These are phyloP conservation scores for Albugo candida DNA, from an alignment of 352 stramenopile species.

Conservation along the genomic window DNA sequence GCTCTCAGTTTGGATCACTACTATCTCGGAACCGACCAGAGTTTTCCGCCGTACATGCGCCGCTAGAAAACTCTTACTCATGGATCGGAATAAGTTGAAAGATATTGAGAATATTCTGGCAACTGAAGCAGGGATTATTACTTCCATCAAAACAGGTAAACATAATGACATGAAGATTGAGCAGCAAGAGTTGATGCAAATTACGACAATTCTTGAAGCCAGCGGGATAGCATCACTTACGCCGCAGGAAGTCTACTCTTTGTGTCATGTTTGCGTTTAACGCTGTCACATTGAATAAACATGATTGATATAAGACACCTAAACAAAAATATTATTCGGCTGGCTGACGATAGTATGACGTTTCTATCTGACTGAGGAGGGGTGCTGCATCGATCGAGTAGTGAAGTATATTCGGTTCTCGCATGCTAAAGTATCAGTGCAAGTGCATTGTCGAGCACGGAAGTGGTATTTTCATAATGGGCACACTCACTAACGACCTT, in stretches of 20 bases:
- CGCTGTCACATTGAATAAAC: no score
- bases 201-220: constrained; percentile 51
- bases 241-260: constrained; percentile 19
- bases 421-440: no score
- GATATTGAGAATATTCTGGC: constrained; percentile 28
- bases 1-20: constrained; percentile 14
- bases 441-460: no score
- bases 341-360: no score
- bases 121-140: constrained; percentile 2
- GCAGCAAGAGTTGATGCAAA: constrained; percentile 19
- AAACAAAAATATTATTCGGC: no score
- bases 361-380: no score
- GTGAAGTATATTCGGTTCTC: no score
- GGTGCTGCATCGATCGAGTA: no score
- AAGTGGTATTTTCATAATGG: no score
- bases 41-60: constrained; percentile 30
- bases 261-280: constrained; percentile 1
- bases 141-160: constrained; percentile 1
- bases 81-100: constrained; percentile 15
- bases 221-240: constrained; percentile 28
- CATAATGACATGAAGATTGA: neutral
- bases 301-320: no score
- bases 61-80: constrained; percentile 20
- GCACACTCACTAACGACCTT: no score
- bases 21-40: constrained; percentile 11